Evolutionary conservation across 352 stramenopile genomes (phyloP), one percentile per base, ranked within the genome.

Genomic region (Globisporangium alternatum): DNA sequence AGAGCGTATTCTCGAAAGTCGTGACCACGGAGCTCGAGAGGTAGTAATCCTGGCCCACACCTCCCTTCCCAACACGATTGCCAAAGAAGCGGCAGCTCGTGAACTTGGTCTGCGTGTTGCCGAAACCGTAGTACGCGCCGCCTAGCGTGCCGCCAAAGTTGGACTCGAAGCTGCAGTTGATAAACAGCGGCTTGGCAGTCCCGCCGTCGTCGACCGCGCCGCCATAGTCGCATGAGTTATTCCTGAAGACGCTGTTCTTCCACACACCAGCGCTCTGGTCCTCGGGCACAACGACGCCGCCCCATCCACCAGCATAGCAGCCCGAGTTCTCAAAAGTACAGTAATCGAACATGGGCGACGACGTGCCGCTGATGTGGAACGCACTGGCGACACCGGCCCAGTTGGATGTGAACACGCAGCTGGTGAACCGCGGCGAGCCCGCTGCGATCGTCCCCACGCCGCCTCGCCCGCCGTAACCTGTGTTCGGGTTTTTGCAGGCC

Each of bases 221-320:
- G 37, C 62, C 67, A 39, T 73, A 73, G 52, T 70, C 60, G 48
- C 67, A 73, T 7, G 58, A 62, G 12, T 73, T 73, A 39, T 73
- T 70, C 12, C 53, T 62, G 22, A 72, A 73, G 6, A 69, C 63
- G 43, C 67, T 53, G 41, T 53, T 62, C 17, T 49, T 48, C 62
- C 62, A 73, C 45, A 54, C 28, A 15, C 37, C 51, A 5, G 39
- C 17, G 39, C 66, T 72, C 25, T 69, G 41, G 5, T 59, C 66
- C 35, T 72, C 62, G 15, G 60, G 48, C 2, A 71, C 60, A 3
- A 71, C 22, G n/a, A 62, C 56, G 7, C 66, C 66, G 1, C 56
- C 57, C 44, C 67, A 70, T 7, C 62, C 67, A 9, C 65, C 64
- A 10, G 39, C 8, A 19, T 64, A 43, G 48, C 67, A 73, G 9